Evolutionary conservation across 257 asterid species (phyloP).

Genomic region (Leptodermis oblonga): DNA sequence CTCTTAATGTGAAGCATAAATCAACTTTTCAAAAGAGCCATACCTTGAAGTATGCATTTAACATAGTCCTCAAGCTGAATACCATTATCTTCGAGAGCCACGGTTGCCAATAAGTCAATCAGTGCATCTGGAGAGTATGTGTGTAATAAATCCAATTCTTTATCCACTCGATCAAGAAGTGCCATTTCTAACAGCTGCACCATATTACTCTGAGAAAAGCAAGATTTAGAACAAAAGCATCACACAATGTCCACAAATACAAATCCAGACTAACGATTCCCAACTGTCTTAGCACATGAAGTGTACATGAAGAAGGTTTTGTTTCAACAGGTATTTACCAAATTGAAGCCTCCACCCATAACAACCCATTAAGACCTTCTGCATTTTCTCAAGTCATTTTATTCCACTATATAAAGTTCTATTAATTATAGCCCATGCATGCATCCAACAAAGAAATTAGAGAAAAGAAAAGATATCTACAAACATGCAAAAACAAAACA

Average conservation of each 20-base stretch:
- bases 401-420: not conserved
- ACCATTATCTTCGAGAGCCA: conserved; percentile 41
- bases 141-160: conserved; percentile 53
- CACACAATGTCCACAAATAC: not conserved
- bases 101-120: conserved; percentile 47
- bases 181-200: conserved; percentile 69
- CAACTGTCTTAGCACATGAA: not conserved
- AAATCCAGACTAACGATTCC: not conserved
- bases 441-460: not conserved
- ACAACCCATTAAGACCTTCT: not conserved
- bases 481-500: not conserved
- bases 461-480: not conserved
- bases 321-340: not conserved
- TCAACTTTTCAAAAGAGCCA: conserved; percentile 8
- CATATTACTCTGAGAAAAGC: conserved; percentile 43
- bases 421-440: not conserved
- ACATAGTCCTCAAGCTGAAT: conserved; percentile 48
- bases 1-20: not conserved
- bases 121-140: conserved; percentile 35
- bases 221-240: conserved; percentile 19
- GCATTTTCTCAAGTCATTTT: not conserved
- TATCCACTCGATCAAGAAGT: conserved; percentile 56
- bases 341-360: not conserved
- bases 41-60: conserved; percentile 81
- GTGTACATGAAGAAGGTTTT: not conserved